Conservation (phyloP, 352 stramenopile species). For the Poterioochromonas sp. region DNA sequence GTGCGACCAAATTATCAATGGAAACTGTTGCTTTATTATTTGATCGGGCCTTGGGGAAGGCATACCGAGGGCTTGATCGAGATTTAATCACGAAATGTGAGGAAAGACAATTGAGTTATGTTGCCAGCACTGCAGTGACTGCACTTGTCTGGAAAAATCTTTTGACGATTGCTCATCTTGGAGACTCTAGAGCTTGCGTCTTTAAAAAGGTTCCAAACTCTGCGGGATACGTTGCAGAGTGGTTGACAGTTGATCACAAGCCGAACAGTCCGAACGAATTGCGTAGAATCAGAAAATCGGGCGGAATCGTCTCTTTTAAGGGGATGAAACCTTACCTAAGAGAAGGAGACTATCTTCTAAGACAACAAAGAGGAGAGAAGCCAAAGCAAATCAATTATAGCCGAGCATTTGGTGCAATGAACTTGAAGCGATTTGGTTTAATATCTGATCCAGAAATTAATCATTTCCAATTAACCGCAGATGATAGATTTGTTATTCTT, state of each 20-base stretch:
- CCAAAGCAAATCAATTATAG: slow-evolving; percentile 87
- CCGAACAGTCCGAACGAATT: slow-evolving; percentile 34
- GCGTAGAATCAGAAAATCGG: slow-evolving; percentile 15
- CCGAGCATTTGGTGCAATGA: slow-evolving; percentile 77
- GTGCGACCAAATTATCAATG: no score
- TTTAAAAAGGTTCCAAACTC: not conserved
- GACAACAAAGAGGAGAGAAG: slow-evolving; percentile 82
- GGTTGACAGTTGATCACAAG: slow-evolving; percentile 38
- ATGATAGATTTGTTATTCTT: slow-evolving; percentile 68
- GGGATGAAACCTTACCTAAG: slow-evolving; percentile 39
- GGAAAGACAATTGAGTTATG: slow-evolving; percentile 28
- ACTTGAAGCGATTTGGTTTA: slow-evolving; percentile 84
- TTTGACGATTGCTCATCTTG: slow-evolving; percentile 33
- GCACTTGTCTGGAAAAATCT: slow-evolving; percentile 35
- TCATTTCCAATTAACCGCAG: slow-evolving; percentile 49
- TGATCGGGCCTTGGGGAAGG: not conserved
- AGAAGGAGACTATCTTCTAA: slow-evolving; percentile 36
- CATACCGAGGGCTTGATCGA: slow-evolving; percentile 21
- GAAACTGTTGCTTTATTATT: not conserved
- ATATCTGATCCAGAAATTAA: slow-evolving; percentile 68
- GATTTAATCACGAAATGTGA: not conserved
- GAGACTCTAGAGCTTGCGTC: slow-evolving; percentile 32
- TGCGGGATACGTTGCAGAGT: not conserved
- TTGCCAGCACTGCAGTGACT: slow-evolving; percentile 24
- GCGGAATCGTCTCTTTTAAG: slow-evolving; percentile 35